Evolutionary conservation across 306 rosid species (phyloP), one percentile per base, ranked within the genome.

Genomic region (Styphnolobium japonicum): DNA sequence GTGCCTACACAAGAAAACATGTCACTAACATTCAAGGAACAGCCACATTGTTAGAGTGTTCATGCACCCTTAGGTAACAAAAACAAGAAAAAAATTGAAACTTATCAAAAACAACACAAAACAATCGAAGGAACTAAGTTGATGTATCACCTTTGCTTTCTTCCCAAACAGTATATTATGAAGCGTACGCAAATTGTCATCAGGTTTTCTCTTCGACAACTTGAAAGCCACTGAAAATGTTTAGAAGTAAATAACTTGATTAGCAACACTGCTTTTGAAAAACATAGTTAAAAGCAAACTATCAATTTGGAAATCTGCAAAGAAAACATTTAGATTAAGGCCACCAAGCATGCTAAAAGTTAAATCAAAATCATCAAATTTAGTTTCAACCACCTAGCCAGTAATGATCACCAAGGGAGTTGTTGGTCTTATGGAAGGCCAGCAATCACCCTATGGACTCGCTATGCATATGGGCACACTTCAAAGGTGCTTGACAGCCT

Each of bases 181-280:
- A 58, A 93, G 92, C 2, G 83, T 40, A 58, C 90, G 98, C 64
- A 93, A 83, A 80, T 88, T 91, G 64, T 91, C 98, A 76, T 93
- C 98, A 27, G 89, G 73, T 85, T 91, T 93, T 88, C 94, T 87
- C 93, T 93, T 93, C 6, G 94, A 88, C 74, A 93, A 75, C 86
- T 87, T 93, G 92, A 87, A 93, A 64, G 92, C 92, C 86, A 93
- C 98, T 93, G 86, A 73, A 87, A 84, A 57, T 81, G 43, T 79
- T 89, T 34, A 58, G 25, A 74, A 39, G 37, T 11, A 61, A 76
- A 81, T 74, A n/a, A 55, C 16, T 33, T 72, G 61, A 64, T 63
- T 71, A 71, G 48, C 52, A 42, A 76, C 56, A 49, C 72, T 39
- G 29, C 56, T 21, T 23, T 72, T 34, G 27, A 81, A 62, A 81